Conservation (phyloP, 768 basidiomycete genomes). For the Termitomyces sp. region DNA sequence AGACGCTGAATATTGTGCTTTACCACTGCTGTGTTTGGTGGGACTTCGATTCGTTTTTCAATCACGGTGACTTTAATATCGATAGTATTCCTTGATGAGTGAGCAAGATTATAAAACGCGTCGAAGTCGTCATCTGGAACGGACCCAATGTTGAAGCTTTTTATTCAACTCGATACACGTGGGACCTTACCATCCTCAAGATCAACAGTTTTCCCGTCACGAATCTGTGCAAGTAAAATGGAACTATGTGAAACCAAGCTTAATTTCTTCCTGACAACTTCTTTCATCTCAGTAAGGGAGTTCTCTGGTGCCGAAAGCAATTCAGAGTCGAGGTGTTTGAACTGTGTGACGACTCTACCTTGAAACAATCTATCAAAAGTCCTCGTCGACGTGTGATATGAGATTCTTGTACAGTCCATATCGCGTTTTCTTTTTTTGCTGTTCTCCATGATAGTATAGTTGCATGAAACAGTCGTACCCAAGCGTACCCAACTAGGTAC, state of each 20-base stretch:
- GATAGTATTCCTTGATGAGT: slow-evolving; percentile 23
- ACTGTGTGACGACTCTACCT: slow-evolving; percentile 26
- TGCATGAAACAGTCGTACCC: slow-evolving; percentile 4
- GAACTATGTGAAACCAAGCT: slow-evolving; percentile 32
- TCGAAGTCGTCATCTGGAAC: slow-evolving; percentile 72
- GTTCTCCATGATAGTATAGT: slow-evolving; percentile 26
- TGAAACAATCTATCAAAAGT: slow-evolving; percentile 52
- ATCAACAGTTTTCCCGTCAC: slow-evolving; percentile 49
- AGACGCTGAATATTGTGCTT: neutral
- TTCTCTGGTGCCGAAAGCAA: slow-evolving; percentile 36
- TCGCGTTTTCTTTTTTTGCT: slow-evolving; percentile 41
- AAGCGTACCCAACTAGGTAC: too few species aligned
- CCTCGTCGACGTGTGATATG: slow-evolving; percentile 35
- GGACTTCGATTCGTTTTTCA: neutral
- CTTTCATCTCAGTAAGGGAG: slow-evolving; percentile 52
- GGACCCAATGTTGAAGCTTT: neutral
- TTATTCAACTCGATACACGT: neutral
- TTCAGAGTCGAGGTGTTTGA: neutral
- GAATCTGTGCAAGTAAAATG: slow-evolving; percentile 44
- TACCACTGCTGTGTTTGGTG: neutral
- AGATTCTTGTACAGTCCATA: slow-evolving; percentile 33
- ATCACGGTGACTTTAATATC: slow-evolving; percentile 34
- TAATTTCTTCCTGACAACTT: slow-evolving; percentile 59
- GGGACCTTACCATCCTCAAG: slow-evolving; percentile 66
- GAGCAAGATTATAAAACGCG: slow-evolving; percentile 52